Percentiles rank a stretch among this genome's conserved stretches.
Conservation (phyloP, 345 rosid species). For the Melastoma malabathricum region DNA sequence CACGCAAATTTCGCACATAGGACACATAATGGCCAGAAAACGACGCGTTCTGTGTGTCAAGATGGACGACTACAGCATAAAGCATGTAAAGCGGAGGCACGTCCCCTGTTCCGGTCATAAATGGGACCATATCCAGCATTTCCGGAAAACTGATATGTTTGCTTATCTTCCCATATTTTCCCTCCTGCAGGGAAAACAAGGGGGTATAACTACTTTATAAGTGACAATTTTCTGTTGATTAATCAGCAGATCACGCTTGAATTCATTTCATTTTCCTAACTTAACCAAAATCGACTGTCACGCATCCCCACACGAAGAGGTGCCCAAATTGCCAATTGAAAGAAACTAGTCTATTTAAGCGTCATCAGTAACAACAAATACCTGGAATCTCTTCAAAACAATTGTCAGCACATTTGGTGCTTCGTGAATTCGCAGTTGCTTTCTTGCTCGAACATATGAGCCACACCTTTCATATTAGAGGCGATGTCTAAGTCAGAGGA, state of each 20-base stretch:
- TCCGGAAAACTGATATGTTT: constrained; percentile 72
- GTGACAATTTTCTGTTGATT: background rate
- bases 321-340: no score
- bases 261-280: no score
- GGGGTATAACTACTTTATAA: background rate
- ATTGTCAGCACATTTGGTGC: constrained; percentile 83
- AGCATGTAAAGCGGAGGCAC: constrained; percentile 68
- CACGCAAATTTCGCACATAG: constrained; percentile 55
- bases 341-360: no score
- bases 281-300: no score
- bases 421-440: constrained; percentile 70
- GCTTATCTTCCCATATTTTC: constrained; percentile 64
- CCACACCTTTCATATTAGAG: constrained; percentile 33
- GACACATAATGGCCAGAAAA: constrained; percentile 80
- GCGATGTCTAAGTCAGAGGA: no score
- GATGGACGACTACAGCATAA: constrained; percentile 71
- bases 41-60: constrained; percentile 72
- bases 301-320: no score
- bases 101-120: constrained; percentile 58
- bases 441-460: constrained; percentile 61
- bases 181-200: constrained; percentile 38
- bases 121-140: constrained; percentile 72
- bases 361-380: constrained; percentile 7
- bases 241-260: background rate
- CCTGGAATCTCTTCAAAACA: constrained; percentile 85